phyloP scores from a whole-genome alignment of 2,329 filamentous ascomycete genomes.

The Thermothelomyces thermophilus region DNA sequence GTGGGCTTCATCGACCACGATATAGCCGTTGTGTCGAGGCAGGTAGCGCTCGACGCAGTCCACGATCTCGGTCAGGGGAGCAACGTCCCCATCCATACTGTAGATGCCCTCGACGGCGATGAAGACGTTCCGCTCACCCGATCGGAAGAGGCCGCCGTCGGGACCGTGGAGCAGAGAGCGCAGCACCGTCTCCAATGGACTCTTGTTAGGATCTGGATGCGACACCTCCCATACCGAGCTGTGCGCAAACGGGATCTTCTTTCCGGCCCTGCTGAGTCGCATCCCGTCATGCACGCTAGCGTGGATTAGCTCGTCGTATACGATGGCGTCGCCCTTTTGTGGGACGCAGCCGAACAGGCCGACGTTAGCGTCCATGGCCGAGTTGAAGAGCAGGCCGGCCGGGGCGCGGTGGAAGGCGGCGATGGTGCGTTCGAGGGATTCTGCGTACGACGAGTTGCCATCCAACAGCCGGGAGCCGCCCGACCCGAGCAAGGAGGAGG shows the following conservation, averaged over 20 bases:
- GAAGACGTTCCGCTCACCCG: conserved; percentile 50
- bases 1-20: conserved; percentile 65
- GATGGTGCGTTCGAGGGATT: conserved; percentile 41
- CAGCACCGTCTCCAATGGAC: conserved; percentile 27
- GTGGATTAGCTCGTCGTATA: conserved; percentile 72
- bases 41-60: conserved; percentile 49
- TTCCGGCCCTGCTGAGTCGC: conserved; percentile 51
- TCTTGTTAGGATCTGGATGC: not conserved
- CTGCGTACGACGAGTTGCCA: conserved; percentile 41
- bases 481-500: conserved; percentile 37
- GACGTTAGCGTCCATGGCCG: conserved; percentile 61
- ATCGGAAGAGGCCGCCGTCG: conserved; percentile 28
- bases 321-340: conserved; percentile 53
- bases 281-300: conserved; percentile 76
- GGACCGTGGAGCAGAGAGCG: conserved; percentile 30
- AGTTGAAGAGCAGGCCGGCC: conserved; percentile 47
- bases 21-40: conserved; percentile 50
- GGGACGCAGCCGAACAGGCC: conserved; percentile 56
- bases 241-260: conserved; percentile 48
- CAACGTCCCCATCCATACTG: conserved; percentile 77
- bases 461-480: conserved; percentile 49
- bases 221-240: conserved; percentile 37
- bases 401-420: conserved; percentile 42
- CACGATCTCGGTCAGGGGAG: conserved; percentile 56
- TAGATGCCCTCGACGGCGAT: conserved; percentile 67